Percentiles rank a stretch among this genome's conserved stretches.
These are phyloP conservation scores for Saccharata proteae DNA, from an alignment of 2,329 filamentous ascomycete genomes.

Conservation along the genomic window DNA sequence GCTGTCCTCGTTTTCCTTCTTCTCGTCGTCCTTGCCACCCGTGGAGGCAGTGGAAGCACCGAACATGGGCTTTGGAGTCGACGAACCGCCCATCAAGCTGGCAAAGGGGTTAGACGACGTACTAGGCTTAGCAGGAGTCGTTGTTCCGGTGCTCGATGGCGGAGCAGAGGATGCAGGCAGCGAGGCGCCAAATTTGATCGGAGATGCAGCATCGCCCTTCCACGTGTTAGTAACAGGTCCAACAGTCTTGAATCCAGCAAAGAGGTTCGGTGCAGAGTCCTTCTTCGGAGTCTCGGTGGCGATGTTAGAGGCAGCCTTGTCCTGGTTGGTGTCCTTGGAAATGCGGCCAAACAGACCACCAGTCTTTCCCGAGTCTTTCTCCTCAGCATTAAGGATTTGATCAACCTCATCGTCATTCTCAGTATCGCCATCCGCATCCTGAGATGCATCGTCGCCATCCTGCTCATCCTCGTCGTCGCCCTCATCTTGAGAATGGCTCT, in stretches of 20 bases:
- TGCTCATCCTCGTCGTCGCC: slow-evolving; percentile 4
- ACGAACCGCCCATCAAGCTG: too few species aligned
- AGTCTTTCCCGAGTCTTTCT: background rate
- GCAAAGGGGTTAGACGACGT: slow-evolving; percentile 18
- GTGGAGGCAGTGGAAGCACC: too few species aligned
- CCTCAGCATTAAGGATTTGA: background rate
- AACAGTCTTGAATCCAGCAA: slow-evolving; percentile 4
- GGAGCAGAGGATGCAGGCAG: slow-evolving; percentile 4
- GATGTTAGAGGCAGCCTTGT: too few species aligned
- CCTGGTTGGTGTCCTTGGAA: slow-evolving; percentile 4
- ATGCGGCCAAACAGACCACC: slow-evolving; percentile 6
- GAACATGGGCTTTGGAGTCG: too few species aligned
- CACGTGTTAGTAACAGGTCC: slow-evolving; percentile 7
- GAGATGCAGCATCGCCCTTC: slow-evolving; percentile 6
- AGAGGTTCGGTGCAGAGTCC: background rate
- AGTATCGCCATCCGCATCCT: background rate
- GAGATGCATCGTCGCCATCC: slow-evolving; percentile 6
- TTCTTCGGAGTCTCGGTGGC: slow-evolving; percentile 1
- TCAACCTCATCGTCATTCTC: background rate
- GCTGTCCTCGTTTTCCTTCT: too few species aligned
- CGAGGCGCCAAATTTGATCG: slow-evolving; percentile 8
- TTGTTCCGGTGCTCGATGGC: background rate
- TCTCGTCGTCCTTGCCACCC: too few species aligned
- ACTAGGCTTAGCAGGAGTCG: slow-evolving; percentile 17
- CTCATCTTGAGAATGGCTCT: slow-evolving; percentile 8